These are phyloP conservation scores for Xylariaceae sp. DNA, from an alignment of 2,329 filamentous ascomycete genomes.

Conservation along the genomic window DNA sequence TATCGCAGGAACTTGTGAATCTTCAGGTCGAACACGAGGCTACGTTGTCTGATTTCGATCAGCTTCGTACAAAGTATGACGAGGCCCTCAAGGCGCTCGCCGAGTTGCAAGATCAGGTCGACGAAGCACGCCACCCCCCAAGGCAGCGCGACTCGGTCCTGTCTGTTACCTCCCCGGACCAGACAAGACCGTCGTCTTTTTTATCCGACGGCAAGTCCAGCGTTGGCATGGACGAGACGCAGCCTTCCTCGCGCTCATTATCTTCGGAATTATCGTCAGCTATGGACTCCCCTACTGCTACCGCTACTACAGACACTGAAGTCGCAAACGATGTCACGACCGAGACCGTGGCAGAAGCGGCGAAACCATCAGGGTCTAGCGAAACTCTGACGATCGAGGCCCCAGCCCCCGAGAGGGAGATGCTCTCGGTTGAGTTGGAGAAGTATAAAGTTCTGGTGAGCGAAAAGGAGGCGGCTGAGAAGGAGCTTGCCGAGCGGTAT, in stretches of 20 bases:
- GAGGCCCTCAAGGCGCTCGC: conserved; percentile 76
- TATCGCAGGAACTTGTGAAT: conserved; percentile 87
- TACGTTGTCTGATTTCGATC: conserved; percentile 73
- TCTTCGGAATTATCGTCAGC: conserved; percentile 90
- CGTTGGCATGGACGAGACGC: conserved; percentile 60
- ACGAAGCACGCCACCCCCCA: conserved; percentile 66
- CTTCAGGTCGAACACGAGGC: conserved; percentile 85
- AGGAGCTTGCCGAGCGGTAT: conserved; percentile 70
- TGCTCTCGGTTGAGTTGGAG: conserved; percentile 61
- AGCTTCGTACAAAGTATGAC: conserved; percentile 83
- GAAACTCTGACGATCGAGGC: conserved; percentile 34
- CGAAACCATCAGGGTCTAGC: conserved; percentile 38
- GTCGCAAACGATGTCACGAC: no score
- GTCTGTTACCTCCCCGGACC: conserved; percentile 45
- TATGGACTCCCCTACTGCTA: conserved; percentile 66
- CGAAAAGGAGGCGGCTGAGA: conserved; percentile 73
- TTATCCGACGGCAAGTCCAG: conserved; percentile 70
- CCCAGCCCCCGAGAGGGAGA: conserved; percentile 34
- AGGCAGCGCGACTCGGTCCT: conserved; percentile 51
- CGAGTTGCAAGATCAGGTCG: conserved; percentile 77
- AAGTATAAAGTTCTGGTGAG: conserved; percentile 63
- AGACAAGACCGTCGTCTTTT: conserved; percentile 70
- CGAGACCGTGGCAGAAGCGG: conserved; percentile 36
- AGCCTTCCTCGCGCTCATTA: conserved; percentile 81
- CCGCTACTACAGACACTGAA: conserved; percentile 26